Evolutionary conservation across 2,329 filamentous ascomycete genomes (phyloP).

Genomic region (Bipolaris zeicola): DNA sequence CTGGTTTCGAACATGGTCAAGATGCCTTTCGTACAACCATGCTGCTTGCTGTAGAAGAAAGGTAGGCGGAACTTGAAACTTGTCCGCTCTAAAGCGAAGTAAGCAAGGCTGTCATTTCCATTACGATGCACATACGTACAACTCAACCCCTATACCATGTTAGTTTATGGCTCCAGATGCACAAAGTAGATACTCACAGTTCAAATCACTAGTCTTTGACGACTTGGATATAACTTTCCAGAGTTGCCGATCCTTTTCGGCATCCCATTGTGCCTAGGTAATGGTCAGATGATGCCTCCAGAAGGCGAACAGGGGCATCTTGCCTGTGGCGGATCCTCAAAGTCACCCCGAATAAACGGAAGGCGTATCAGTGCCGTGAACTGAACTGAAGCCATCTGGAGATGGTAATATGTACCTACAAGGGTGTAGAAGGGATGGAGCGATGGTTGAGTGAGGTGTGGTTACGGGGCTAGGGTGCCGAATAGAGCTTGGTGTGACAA

Average conservation of each 20-base stretch:
- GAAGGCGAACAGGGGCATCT: constrained; percentile 32
- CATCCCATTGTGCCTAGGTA: constrained; percentile 83
- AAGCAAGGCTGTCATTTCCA: constrained; percentile 5
- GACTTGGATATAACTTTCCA: constrained; percentile 89
- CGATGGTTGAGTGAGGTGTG: constrained; percentile 11
- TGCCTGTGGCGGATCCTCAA: constrained; percentile 88
- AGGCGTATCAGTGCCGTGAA: constrained; percentile 83
- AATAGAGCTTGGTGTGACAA: constrained; percentile 21
- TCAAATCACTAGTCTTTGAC: constrained; percentile 77
- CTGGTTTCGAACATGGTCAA: constrained; percentile 87
- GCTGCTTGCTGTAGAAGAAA: constrained; percentile 93
- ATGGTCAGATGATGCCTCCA: constrained; percentile 14
- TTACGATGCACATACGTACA: constrained; percentile 59
- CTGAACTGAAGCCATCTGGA: constrained; percentile 41
- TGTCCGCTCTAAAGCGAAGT: constrained; percentile 59
- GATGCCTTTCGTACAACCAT: constrained; percentile 89
- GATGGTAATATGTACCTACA: background rate
- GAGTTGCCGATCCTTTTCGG: constrained; percentile 80
- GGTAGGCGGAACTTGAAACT: constrained; percentile 82
- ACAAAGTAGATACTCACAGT: constrained; percentile 66
- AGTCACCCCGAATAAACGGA: constrained; percentile 85
- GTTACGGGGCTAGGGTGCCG: constrained; percentile 10
- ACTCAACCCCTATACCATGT: constrained; percentile 67
- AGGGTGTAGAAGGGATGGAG: constrained; percentile 8
- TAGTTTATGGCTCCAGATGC: background rate